phyloP scores from a whole-genome alignment of 179 eudicot genomes.

The Sideroxylon spinosum region DNA sequence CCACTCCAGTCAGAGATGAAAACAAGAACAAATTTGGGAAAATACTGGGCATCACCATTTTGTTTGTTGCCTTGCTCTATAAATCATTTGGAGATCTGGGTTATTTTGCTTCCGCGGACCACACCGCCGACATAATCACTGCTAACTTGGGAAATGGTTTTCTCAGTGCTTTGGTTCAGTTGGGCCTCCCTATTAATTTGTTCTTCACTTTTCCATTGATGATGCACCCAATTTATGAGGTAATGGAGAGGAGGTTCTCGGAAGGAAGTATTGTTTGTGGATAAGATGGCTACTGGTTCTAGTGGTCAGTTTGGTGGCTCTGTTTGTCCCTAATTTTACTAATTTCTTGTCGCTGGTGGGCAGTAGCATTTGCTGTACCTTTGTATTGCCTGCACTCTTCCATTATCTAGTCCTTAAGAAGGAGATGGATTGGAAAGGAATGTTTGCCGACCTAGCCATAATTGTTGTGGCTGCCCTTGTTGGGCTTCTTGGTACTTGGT shows the following conservation, averaged over 20 bases:
- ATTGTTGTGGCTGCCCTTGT: slow-evolving; percentile 51
- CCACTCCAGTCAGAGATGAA: slow-evolving; percentile 63
- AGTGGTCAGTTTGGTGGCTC: slow-evolving; percentile 53
- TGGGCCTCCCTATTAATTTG: slow-evolving; percentile 66
- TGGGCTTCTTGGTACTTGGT: slow-evolving; percentile 64
- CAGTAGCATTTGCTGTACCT: slow-evolving; percentile 66
- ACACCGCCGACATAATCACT: slow-evolving; percentile 71
- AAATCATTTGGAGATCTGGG: slow-evolving; percentile 65
- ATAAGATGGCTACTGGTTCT: slow-evolving; percentile 62
- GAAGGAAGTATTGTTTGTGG: slow-evolving; percentile 63
- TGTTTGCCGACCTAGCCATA: slow-evolving; percentile 36
- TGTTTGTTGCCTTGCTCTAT: slow-evolving; percentile 54
- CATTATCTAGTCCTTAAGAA: slow-evolving; percentile 59
- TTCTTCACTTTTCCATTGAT: slow-evolving; percentile 79
- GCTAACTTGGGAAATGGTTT: slow-evolving; percentile 65
- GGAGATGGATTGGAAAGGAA: slow-evolving; percentile 44
- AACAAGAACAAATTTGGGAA: slow-evolving; percentile 59
- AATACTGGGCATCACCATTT: slow-evolving; percentile 51
- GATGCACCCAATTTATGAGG: slow-evolving; percentile 95
- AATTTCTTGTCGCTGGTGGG: slow-evolving; percentile 86
- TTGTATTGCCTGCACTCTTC: slow-evolving; percentile 76
- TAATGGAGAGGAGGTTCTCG: slow-evolving; percentile 59
- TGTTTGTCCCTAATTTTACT: slow-evolving; percentile 69
- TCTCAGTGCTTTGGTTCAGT: slow-evolving; percentile 55
- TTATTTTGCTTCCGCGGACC: slow-evolving; percentile 68